Evolutionary conservation across 2,329 filamentous ascomycete species (phyloP), one percentile per base, ranked within the genome.

Genomic region (Ascocoryne sarcoides): DNA sequence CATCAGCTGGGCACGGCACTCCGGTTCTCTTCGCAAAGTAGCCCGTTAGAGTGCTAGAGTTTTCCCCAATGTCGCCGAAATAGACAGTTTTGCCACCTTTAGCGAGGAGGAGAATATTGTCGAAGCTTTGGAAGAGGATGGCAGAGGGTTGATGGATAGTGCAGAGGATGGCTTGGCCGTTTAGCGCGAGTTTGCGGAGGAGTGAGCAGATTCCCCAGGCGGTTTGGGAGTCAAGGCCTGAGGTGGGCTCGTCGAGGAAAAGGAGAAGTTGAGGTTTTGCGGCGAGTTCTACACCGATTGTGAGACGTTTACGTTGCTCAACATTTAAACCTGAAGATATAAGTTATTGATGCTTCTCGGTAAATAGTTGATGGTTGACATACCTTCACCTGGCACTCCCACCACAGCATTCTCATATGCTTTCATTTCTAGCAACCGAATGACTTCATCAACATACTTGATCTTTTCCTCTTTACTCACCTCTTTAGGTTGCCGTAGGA

Each of bases 401-500:
- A 82, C 73, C 2, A 82, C 67, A 0, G 76, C 75, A 28, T 80
- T 71, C 5, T 75, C 74, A 43, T 76, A 80, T 37, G 78, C 75
- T 17, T 70, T 61, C 76, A 82, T 80, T 53, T 75, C 70, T 18
- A 82, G 65, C 67, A 82, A 74, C 7, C 23, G 23, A 12, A 26
- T 26, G 9, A 37, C 36, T 17, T 49, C 94, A 49, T 37, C 36
- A 16, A 15, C 16, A 17, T 37, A 37, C 71, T 75, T 82, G 4
- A 89, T 65, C 68, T 94, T 95, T 58, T 94, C 87, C 28, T 74
- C 65, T 12, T 70, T 73, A 2, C 83, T 68, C 14, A 84, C 71
- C 39, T 81, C 70, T 36, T 76, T 76, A 0, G 88, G 85, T 58
- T 95, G 89, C 45, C 89, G 83, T 32, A 95, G 79, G 5, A 89